Base-by-base conservation (phyloP, 2,329 filamentous ascomycete genomes). In the Cordyceps pruinosa region DNA sequence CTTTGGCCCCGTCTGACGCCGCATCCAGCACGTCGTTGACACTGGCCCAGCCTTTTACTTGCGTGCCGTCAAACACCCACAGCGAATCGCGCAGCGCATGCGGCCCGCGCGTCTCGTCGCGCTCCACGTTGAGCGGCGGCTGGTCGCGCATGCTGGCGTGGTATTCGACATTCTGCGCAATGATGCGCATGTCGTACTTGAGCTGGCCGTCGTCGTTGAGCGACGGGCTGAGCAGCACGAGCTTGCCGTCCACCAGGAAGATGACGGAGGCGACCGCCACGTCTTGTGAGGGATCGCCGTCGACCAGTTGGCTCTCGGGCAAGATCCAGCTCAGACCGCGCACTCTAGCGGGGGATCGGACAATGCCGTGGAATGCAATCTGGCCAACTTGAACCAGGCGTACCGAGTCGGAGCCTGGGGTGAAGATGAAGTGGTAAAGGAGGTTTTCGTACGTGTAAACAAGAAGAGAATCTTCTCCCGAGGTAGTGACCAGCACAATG, bases 381-480 rank as follows among this genome's bases (percentile, higher is more conserved):
- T 97, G 94, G 10, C 95, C 94, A n/a, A 97, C 92, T 68, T 96
- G 91, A 7, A 96, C 83, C 30, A 97, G 80, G 44, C 85, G 86
- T 34, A 96, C 82, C 23, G 85, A 76, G 17, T 79, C 85, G n/a
- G 82, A 78, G 23, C 84, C 79, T 0, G 85, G 81, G 0, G 89
- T 85, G 61, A 99, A 93, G 59, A 99, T 85, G 69, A 91, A 99
- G 69, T 99, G 94, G 67, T 97, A 94, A 17, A 99, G 80, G 12
- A 95, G 81, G 69, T 99, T 99, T 68, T 97, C 93, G 69, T 96
- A 92, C 0, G 94, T 99, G 70, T 99, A 99, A 12, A 97, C 93
- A 32, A 99, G 81, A 28, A 99, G 79, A 0, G 94, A 97, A 71
- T 99, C 94, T 64, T 96, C 89, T 37, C 93, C 94, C 2, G 92